phyloP scores from a whole-genome alignment of 2,329 filamentous ascomycete species.

The Aspergillus cejpii region DNA sequence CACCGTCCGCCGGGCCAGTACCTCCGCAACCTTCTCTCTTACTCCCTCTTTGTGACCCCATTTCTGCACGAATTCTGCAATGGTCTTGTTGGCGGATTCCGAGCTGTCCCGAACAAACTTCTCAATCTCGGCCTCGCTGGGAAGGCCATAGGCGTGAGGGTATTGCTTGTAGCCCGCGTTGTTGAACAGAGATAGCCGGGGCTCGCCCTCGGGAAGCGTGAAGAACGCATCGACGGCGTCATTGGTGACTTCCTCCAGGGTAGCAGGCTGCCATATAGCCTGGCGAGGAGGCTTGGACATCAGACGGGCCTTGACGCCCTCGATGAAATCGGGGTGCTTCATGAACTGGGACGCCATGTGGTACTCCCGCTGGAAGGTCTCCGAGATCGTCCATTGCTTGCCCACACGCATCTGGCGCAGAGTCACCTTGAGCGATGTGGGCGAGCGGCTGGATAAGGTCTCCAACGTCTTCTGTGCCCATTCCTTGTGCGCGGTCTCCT shows the following conservation, averaged over 20 bases:
- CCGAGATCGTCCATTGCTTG: constrained; percentile 66
- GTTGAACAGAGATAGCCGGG: constrained; percentile 56
- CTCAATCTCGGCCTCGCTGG: constrained; percentile 56
- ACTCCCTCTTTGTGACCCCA: constrained; percentile 63
- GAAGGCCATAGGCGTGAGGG: constrained; percentile 67
- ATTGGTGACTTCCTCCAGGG: constrained; percentile 59
- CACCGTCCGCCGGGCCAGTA: constrained; percentile 57
- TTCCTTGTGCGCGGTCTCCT: constrained; percentile 49
- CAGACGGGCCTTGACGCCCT: constrained; percentile 79
- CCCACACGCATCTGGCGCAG: constrained; percentile 76
- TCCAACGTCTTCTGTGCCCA: constrained; percentile 76
- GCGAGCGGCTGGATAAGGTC: constrained; percentile 71
- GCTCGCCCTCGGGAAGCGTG: constrained; percentile 39
- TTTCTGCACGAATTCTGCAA: constrained; percentile 55
- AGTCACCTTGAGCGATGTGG: constrained; percentile 78
- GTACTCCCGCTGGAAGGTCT: constrained; percentile 82
- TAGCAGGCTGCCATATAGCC: constrained; percentile 70
- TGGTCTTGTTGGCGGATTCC: constrained; percentile 52
- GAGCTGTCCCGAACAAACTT: constrained; percentile 38
- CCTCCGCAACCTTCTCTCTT: constrained; percentile 60
- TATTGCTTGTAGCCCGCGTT: constrained; percentile 61
- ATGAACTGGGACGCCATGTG: constrained; percentile 83
- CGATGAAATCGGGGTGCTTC: constrained; percentile 81
- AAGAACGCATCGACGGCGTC: constrained; percentile 65
- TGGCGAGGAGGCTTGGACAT: constrained; percentile 60